Base-by-base conservation (phyloP, 805 yeast species). In the Lipomyces spencermartinsiae region DNA sequence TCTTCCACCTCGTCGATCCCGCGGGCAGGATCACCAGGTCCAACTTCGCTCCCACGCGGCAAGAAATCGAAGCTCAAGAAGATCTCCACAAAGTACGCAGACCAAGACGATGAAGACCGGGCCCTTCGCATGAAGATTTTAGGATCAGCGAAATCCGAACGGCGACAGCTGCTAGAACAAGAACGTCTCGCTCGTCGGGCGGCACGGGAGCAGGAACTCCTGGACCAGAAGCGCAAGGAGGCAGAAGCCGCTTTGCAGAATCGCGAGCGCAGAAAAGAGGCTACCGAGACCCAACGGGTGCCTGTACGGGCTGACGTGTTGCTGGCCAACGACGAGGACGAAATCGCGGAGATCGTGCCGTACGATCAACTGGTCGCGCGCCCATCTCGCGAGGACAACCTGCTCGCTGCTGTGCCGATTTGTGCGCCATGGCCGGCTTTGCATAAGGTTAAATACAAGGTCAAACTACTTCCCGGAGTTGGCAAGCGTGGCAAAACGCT, bases 401-500 rank as follows among this genome's bases (percentile, higher is more conserved):
- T 91, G 10, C 74, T 82, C 10, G 91, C 87, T 66, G 87, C 90
- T 6, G 84, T 94, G 12, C 96, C 97, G 0, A 87, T 92, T 22
- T 94, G 93, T 83, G 98, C 95, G 0, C 99, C 99, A 1, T 95
- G 97, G 97, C 79, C 85, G 12, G 84, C 98, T 0, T 77, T 95
- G 71, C 83, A 81, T 67, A 90, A 90, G 76, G 86, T 84, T 77
- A 88, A 90, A 74, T 93, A 91, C 79, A 92, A 92, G 76, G 89
- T 91, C 46, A 94, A 94, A 77, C 79, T 94, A 37, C 91, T 88
- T 72, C 93, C 97, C 0, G 89, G 89, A 0, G 82, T 84, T 35
- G 87, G 88, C 34, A 95, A 95, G 77, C 93, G 94, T 76, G 97
- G 97, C 1, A 95, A 95, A 76, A 88, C 95, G 1, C 81, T 92